phyloP scores from a whole-genome alignment of 495 filamentous ascomycete genomes.

The Penicillium ucsense region DNA sequence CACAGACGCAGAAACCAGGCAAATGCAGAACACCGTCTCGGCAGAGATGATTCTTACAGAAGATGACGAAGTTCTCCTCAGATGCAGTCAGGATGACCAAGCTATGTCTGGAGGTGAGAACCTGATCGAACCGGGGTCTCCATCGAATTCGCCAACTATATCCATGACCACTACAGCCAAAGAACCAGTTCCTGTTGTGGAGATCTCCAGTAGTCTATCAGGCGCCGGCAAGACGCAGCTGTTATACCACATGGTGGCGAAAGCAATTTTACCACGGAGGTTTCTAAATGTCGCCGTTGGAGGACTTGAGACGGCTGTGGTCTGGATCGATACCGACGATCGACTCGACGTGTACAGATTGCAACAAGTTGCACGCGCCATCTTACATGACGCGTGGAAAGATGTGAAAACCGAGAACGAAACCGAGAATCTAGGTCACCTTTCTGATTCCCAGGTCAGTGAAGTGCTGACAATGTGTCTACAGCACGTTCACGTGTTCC shows the following conservation, averaged over 20 bases:
- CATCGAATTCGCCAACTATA: background rate
- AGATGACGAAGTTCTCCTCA: constrained; percentile 14
- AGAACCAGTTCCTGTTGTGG: constrained; percentile 38
- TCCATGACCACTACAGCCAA: constrained; percentile 5
- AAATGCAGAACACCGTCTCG: background rate
- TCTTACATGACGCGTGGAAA: constrained; percentile 12
- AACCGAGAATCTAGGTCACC: background rate
- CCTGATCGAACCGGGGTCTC: constrained; percentile 2
- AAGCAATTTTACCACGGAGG: constrained; percentile 45
- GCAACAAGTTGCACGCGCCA: constrained; percentile 22
- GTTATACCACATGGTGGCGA: constrained; percentile 56
- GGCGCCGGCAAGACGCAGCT: constrained; percentile 56
- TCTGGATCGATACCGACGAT: constrained; percentile 61
- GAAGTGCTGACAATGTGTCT: constrained; percentile 25
- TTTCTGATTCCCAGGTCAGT: constrained; percentile 13
- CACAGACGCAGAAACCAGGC: constrained; percentile 1
- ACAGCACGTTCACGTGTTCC: constrained; percentile 46
- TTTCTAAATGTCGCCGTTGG: constrained; percentile 18
- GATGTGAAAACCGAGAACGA: background rate
- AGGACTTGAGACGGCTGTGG: constrained; percentile 50
- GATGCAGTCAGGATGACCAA: background rate
- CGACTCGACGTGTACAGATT: constrained; percentile 56
- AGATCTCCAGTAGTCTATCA: constrained; percentile 45
- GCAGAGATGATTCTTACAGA: background rate
- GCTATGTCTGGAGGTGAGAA: background rate